Percentiles rank a stretch among this genome's conserved stretches.
Conservation (phyloP, 2,329 filamentous ascomycete species). For the Keithomyces neogunnii region DNA sequence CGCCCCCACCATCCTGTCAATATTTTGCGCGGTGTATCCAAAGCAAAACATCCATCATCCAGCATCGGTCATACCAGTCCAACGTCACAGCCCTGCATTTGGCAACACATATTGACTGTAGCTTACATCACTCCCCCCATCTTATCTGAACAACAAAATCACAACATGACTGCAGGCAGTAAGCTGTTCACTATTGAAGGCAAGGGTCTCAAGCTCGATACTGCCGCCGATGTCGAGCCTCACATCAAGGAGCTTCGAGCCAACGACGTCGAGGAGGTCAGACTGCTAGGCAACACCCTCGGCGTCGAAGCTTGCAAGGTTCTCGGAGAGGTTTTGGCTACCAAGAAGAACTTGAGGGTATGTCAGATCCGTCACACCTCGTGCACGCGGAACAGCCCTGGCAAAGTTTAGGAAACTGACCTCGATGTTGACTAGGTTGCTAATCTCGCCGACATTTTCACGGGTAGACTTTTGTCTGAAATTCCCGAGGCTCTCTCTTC, state of each 20-base stretch:
- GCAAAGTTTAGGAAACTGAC: not conserved
- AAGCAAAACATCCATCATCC: not conserved
- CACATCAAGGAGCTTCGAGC: conserved; percentile 69
- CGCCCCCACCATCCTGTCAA: conserved; percentile 19
- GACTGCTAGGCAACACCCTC: conserved; percentile 83
- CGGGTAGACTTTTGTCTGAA: conserved; percentile 82
- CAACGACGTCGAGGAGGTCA: conserved; percentile 75
- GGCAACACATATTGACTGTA: conserved; percentile 2
- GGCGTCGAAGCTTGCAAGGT: conserved; percentile 82
- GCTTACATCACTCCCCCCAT: conserved; percentile 3
- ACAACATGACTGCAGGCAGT: conserved; percentile 23
- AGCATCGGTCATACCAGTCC: not conserved
- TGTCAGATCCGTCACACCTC: conserved; percentile 8
- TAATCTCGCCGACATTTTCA: conserved; percentile 97
- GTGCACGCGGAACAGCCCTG: not conserved
- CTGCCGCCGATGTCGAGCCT: conserved; percentile 74
- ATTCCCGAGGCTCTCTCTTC: conserved; percentile 84
- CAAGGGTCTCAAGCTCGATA: conserved; percentile 87
- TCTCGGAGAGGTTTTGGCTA: conserved; percentile 73
- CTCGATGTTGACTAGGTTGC: conserved; percentile 44
- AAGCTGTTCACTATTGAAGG: conserved; percentile 87
- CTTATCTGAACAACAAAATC: not conserved
- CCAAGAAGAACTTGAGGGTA: conserved; percentile 76
- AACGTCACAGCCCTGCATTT: conserved; percentile 2
- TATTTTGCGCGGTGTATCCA: conserved; percentile 3